These are phyloP conservation scores for Colletotrichum destructivum DNA, from an alignment of 2,329 filamentous ascomycete species.

Conservation along the genomic window DNA sequence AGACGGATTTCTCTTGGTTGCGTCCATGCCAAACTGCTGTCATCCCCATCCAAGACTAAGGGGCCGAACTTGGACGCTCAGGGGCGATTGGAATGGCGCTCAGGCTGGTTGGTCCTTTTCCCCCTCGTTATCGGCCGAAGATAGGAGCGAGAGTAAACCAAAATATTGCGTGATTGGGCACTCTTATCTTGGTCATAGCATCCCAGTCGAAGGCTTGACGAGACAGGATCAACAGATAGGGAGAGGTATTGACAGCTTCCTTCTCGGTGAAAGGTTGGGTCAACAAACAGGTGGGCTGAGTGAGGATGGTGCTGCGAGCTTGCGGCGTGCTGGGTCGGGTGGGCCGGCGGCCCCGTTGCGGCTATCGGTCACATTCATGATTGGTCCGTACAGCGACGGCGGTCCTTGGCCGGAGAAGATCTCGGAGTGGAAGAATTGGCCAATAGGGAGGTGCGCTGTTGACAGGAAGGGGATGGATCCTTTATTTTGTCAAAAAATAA, in stretches of 20 bases:
- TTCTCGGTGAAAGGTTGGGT: conserved; percentile 7
- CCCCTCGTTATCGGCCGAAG: neutral
- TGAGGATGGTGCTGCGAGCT: conserved; percentile 10
- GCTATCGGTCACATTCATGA: conserved; percentile 28
- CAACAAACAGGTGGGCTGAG: neutral
- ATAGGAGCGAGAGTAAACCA: neutral
- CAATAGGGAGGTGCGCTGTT: neutral
- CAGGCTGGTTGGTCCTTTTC: no score
- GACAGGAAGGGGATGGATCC: neutral
- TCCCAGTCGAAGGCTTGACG: neutral
- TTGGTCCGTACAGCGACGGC: conserved; percentile 6
- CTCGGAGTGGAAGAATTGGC: conserved; percentile 1
- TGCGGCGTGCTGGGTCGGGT: neutral
- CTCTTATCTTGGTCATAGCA: conserved; percentile 19
- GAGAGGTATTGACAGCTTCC: neutral
- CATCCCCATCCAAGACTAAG: neutral
- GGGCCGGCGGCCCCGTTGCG: conserved; percentile 17
- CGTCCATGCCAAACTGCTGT: neutral
- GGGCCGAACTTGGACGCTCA: neutral
- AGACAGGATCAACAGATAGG: neutral
- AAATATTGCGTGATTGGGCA: conserved; percentile 26
- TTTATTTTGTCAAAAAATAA: neutral
- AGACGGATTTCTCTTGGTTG: neutral
- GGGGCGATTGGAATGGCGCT: neutral
- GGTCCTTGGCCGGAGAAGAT: conserved; percentile 24